Evolutionary conservation across 1,139 yeast species (phyloP), one percentile per base, ranked within the genome.

Genomic region (Blastobotrys capitulatus): DNA sequence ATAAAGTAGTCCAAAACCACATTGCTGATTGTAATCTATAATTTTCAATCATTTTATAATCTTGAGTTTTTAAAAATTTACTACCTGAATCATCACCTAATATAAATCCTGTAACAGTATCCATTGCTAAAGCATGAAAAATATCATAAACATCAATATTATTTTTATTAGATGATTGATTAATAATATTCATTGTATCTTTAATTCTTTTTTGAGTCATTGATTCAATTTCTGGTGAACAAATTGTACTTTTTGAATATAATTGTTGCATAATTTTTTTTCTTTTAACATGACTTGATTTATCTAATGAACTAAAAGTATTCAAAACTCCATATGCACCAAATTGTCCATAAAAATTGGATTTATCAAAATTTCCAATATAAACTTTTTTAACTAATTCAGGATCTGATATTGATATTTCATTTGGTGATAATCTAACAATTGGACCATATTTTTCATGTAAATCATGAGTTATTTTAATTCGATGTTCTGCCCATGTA

Each of bases 81-180:
- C 83, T 71, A 3, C 70, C 60, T 36, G 60, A 54, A 6, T 68
- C 66, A 0, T 63, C 57, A 0, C 90, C 90, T 53, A 82, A 73
- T 51, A 82, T 81, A 61, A 82, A 80, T 13, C 76, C 74, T 1
- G 83, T 75, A 1, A 82, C 80, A 5, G 80, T 83, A 57, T 83
- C 89, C 80, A 83, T 78, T 1, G 92, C 89, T 58, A 83, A 70
- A n/a, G 83, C 71, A 18, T 82, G 82, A 70, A 82, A 83, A 18
- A 83, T 62, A 13, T 79, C 73, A 58, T 79, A 81, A 0, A 80
- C 82, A 47, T 83, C 86, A 29, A 82, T 68, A 1, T 54, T 40
- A 2, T 39, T 48, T 10, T 49, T 38, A 7, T 40, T 38, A 32
- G 47, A 35, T 1, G 44, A 45, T 12, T 35, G 8, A 15, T 57